Conservation (phyloP, 345 rosid species). For the Raphanus sativus region DNA sequence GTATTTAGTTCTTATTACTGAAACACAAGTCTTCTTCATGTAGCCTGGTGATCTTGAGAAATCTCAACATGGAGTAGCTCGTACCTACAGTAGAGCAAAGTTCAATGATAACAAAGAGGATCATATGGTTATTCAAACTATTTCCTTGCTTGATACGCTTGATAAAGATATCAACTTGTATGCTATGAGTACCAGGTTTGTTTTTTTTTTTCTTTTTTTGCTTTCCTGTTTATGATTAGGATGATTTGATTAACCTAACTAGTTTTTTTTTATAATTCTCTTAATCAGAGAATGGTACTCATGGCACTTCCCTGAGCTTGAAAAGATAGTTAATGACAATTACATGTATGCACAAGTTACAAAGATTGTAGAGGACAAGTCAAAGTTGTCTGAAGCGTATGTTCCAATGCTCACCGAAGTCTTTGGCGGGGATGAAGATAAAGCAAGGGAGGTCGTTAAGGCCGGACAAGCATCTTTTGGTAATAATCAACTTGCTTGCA, state of each 20-base stretch:
- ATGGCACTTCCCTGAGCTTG: slow-evolving; percentile 90
- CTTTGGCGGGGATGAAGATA: slow-evolving; percentile 11
- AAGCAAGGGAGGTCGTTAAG: slow-evolving; percentile 7
- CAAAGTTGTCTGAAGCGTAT: slow-evolving; percentile 41
- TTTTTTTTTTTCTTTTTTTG: too few relatives aligned
- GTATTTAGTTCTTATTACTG: background rate
- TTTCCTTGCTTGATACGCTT: slow-evolving; percentile 71
- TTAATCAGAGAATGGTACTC: slow-evolving; percentile 50
- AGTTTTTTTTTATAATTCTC: background rate
- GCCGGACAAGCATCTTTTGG: background rate
- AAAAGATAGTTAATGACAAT: slow-evolving; percentile 81
- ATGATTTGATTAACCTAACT: background rate
- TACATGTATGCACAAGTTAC: slow-evolving; percentile 68
- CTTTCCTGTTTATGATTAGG: too few relatives aligned
- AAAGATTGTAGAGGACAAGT: slow-evolving; percentile 65
- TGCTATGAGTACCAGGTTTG: slow-evolving; percentile 79
- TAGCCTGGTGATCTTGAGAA: slow-evolving; percentile 75
- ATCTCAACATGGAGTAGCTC: slow-evolving; percentile 84
- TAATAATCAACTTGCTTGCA: too few relatives aligned
- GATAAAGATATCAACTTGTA: slow-evolving; percentile 79
- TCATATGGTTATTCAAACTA: slow-evolving; percentile 85
- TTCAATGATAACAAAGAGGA: slow-evolving; percentile 69
- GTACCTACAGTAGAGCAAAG: slow-evolving; percentile 87
- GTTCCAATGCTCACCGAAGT: background rate
- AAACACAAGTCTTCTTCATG: background rate